Base-by-base conservation (phyloP, 164 flowering plant species). In the Tetrastigma voinierianum region DNA sequence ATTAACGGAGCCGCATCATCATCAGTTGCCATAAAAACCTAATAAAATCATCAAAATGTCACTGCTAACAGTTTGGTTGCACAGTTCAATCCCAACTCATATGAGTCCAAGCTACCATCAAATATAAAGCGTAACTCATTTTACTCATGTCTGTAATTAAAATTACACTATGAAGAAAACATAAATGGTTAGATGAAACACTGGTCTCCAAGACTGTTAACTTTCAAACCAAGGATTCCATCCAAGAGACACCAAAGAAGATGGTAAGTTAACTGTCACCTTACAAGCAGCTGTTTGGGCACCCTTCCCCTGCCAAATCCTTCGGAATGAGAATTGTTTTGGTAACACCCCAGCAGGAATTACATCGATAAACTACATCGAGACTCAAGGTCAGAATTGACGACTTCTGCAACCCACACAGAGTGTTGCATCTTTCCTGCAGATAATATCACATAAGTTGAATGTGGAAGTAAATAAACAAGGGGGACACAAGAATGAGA, bases 231-330 rank as follows among this genome's bases (percentile, higher is more conserved):
- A 55, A n/a, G 59, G 11, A 63, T 57, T 3, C n/a, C 46, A 24
- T 14, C 21, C 7, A 53, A 51, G 13, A 32, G 15, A 46, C 10
- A 44, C 32, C 12, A 19, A 14, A 65, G 16, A 10, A 15, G 61
- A 12, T 32, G 70, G 12, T 13, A 65, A 54, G 67, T 2, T 54
- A 61, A 74, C 13, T 18, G 55, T 62, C 75, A 95, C 98, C 98
- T 95, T 87, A 77, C 82, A 81, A 77, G 98, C 96, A 73, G 97
- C 87, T 62, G 82, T 74, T 48, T 75, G 87, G 56, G 91, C 83
- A 78, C 87, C 93, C 75, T 90, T 90, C 54, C 86, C 94, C 69
- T 92, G 98, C 99, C 99, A 95, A 72, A 92, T 91, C 76, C 92
- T 85, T 57, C 86, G 87, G 67, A 95, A 85, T 11, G 79, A 87